phyloP scores from a whole-genome alignment of 257 asterid species.

The Nicotiana otophora region DNA sequence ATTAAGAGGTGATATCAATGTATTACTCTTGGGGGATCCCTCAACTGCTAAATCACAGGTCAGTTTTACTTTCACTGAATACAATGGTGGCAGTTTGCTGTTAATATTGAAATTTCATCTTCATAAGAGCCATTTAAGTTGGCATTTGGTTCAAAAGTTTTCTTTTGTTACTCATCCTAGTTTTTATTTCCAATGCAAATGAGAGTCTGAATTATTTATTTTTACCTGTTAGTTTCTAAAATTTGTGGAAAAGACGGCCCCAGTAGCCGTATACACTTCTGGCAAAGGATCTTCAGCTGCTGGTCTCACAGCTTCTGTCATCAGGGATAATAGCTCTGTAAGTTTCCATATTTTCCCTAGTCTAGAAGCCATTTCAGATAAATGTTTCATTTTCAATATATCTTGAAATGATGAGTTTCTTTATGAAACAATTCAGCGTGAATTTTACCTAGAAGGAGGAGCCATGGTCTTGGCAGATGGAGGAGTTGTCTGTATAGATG shows the following conservation, averaged over 20 bases:
- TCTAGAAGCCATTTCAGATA: constrained; percentile 3
- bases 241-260: constrained; percentile 99
- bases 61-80: constrained; percentile 11
- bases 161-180: neutral
- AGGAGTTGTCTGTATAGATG: constrained; percentile 98
- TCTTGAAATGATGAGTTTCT: constrained; percentile 2
- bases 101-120: neutral
- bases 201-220: constrained; percentile 1
- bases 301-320: constrained; percentile 98
- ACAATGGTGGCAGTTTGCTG: neutral
- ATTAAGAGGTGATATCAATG: constrained; percentile 96
- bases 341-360: constrained; percentile 24
- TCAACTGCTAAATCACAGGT: constrained; percentile 99
- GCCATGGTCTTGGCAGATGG: constrained; percentile 99
- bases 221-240: constrained; percentile 68
- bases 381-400: neutral
- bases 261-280: constrained; percentile 90
- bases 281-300: constrained; percentile 99
- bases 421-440: constrained; percentile 52
- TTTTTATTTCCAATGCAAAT: neutral
- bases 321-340: constrained; percentile 94
- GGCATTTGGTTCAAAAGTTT: neutral
- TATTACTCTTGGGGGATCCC: constrained; percentile 96
- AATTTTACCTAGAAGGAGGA: constrained; percentile 98
- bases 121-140: neutral